Percentiles rank a stretch among this genome's conserved stretches.
Evolutionary conservation across 2,329 filamentous ascomycete genomes (phyloP).

Genomic region (Furcasterigmium furcatum): DNA sequence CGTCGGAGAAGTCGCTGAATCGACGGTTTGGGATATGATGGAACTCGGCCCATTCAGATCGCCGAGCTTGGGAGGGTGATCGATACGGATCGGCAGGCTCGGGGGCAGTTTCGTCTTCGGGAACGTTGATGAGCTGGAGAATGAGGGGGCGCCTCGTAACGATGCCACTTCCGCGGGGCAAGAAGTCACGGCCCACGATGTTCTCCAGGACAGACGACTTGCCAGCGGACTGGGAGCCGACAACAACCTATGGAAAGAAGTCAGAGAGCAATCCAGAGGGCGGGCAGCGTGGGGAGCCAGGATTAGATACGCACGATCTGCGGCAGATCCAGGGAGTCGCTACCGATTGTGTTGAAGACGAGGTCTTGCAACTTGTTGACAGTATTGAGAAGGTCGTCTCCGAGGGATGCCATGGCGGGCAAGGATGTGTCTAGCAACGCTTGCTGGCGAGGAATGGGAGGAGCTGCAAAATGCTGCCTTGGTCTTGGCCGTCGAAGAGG

Average conservation of each 20-base stretch:
- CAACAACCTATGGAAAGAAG: conserved; percentile 69
- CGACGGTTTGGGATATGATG: conserved; percentile 87
- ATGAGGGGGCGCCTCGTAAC: conserved; percentile 93
- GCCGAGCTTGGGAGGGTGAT: conserved; percentile 66
- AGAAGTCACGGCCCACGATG: conserved; percentile 95
- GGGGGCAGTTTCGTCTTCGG: conserved; percentile 61
- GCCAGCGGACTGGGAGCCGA: conserved; percentile 95
- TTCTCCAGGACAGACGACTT: conserved; percentile 99
- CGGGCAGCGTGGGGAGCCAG: not conserved
- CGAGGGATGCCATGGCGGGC: conserved; percentile 83
- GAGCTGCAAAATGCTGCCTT: not conserved
- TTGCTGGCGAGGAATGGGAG: not conserved
- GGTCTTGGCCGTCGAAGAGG: too few relatives aligned
- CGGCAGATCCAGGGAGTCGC: conserved; percentile 93
- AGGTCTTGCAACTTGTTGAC: conserved; percentile 99
- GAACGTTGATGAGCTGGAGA: conserved; percentile 96
- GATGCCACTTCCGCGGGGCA: conserved; percentile 94
- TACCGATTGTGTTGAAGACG: conserved; percentile 99
- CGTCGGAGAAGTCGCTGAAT: conserved; percentile 88
- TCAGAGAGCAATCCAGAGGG: not conserved
- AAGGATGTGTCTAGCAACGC: conserved; percentile 9
- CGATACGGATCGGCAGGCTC: conserved; percentile 72
- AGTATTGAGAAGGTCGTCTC: conserved; percentile 89
- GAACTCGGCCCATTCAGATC: conserved; percentile 87
- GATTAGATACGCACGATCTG: conserved; percentile 74